These are phyloP conservation scores for Hymenoscyphus scutula DNA, from an alignment of 2,329 filamentous ascomycete genomes.

Conservation along the genomic window DNA sequence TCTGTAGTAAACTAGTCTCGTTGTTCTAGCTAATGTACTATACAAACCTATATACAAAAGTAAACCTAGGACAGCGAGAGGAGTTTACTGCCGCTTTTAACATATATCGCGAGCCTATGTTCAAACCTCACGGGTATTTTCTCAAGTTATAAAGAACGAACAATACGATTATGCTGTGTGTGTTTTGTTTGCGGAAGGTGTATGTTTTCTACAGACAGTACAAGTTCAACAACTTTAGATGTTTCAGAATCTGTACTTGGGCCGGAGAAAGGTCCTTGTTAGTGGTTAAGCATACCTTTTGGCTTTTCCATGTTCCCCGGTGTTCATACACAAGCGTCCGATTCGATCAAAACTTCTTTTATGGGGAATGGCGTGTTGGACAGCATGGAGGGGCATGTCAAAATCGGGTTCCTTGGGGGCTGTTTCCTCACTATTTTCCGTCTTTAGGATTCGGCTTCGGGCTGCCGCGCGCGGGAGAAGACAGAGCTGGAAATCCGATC, in stretches of 20 bases:
- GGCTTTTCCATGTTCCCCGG: not conserved
- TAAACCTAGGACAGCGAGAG: no score
- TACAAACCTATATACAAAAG: no score
- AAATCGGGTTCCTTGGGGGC: not conserved
- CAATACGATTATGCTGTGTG: no score
- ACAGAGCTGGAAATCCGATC: not conserved
- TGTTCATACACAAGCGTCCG: not conserved
- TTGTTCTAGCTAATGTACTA: no score
- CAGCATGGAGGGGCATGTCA: constrained; percentile 3
- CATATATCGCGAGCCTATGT: no score
- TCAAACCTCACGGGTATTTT: no score
- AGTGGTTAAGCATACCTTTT: not conserved
- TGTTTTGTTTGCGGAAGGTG: not conserved
- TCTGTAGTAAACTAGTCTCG: no score
- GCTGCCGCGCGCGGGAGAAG: not conserved
- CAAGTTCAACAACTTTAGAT: not conserved
- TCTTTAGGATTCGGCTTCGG: not conserved
- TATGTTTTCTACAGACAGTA: not conserved
- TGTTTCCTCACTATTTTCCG: not conserved
- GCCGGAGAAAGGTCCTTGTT: not conserved
- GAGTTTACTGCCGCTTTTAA: no score
- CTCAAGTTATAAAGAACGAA: no score
- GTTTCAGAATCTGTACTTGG: not conserved
- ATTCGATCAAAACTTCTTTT: no score
- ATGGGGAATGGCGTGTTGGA: not conserved